Evolutionary conservation across 371 early-diverging fungal species (phyloP).

Genomic region (Mortierella sp.): DNA sequence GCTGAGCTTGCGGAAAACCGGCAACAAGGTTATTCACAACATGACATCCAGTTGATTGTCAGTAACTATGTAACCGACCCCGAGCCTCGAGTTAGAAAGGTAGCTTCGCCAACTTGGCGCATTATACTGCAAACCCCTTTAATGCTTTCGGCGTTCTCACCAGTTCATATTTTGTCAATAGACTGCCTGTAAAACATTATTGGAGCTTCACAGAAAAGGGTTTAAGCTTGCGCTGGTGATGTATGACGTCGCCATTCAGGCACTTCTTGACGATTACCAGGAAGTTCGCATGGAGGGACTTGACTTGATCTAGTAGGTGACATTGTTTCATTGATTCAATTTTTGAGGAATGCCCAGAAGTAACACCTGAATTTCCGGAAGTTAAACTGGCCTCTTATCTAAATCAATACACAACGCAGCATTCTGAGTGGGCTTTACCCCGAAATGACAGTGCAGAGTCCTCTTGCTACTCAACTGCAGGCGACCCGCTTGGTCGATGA

Average conservation of each 20-base stretch:
- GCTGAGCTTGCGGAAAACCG: background rate
- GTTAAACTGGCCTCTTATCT: too few relatives aligned
- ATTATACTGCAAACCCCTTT: too few relatives aligned
- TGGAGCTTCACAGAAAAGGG: conserved; percentile 65
- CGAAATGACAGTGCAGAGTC: conserved; percentile 61
- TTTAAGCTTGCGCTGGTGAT: conserved; percentile 63
- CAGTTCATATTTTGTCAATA: conserved; percentile 12
- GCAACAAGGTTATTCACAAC: conserved; percentile 29
- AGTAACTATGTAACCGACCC: conserved; percentile 67
- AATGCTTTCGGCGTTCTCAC: background rate
- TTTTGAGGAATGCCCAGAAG: too few relatives aligned
- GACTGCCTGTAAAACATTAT: conserved; percentile 66
- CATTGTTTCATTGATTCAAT: too few relatives aligned
- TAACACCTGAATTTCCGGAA: too few relatives aligned
- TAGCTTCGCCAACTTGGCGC: conserved; percentile 23
- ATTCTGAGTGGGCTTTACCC: conserved; percentile 66
- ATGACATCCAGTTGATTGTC: conserved; percentile 63
- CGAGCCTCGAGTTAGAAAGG: conserved; percentile 69
- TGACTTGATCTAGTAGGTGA: conserved; percentile 74
- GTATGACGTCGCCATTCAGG: conserved; percentile 71
- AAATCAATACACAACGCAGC: conserved; percentile 21
- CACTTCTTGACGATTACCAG: conserved; percentile 76
- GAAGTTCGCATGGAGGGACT: conserved; percentile 77
- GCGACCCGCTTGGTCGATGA: conserved; percentile 78
- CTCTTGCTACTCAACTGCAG: conserved; percentile 58